Conservation (phyloP, 2,329 filamentous ascomycete genomes). For the Diplodia scrobiculata region DNA sequence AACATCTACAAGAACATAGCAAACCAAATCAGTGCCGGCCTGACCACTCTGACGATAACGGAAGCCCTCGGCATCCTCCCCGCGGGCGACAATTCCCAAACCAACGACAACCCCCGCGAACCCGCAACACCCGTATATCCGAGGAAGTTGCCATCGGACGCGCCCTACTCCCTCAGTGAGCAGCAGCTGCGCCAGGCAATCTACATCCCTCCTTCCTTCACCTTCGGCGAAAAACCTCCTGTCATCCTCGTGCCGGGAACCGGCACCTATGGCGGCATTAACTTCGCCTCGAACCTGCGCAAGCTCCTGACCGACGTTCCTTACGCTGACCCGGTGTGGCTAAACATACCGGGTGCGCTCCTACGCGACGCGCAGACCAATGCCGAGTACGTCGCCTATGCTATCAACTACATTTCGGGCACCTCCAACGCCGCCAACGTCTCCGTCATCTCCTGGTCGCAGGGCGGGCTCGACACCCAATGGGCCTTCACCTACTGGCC, state of each 20-base stretch:
- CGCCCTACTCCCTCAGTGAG: conserved; percentile 55
- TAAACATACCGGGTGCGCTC: conserved; percentile 56
- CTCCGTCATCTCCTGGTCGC: conserved; percentile 56
- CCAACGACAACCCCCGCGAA: conserved; percentile 37
- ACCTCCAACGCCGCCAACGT: conserved; percentile 46
- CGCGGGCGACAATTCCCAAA: conserved; percentile 33
- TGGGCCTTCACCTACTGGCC: conserved; percentile 64
- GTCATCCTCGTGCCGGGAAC: conserved; percentile 60
- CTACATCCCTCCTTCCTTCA: conserved; percentile 55
- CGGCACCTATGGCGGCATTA: conserved; percentile 51
- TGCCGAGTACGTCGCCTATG: conserved; percentile 60
- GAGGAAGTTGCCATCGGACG: conserved; percentile 46
- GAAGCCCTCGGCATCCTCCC: conserved; percentile 27
- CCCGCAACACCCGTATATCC: conserved; percentile 44
- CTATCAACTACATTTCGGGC: conserved; percentile 58
- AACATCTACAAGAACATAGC: conserved; percentile 36
- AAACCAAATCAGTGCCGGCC: conserved; percentile 35
- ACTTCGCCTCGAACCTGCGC: conserved; percentile 53
- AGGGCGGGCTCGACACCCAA: conserved; percentile 58
- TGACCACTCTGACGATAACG: conserved; percentile 27
- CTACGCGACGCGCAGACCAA: conserved; percentile 56
- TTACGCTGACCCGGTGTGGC: conserved; percentile 57
- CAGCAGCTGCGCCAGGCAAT: conserved; percentile 54
- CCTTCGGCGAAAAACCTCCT: conserved; percentile 51
- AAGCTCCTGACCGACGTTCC: conserved; percentile 50